Conservation (phyloP, 495 filamentous ascomycete species). For the Tuber aestivum region DNA sequence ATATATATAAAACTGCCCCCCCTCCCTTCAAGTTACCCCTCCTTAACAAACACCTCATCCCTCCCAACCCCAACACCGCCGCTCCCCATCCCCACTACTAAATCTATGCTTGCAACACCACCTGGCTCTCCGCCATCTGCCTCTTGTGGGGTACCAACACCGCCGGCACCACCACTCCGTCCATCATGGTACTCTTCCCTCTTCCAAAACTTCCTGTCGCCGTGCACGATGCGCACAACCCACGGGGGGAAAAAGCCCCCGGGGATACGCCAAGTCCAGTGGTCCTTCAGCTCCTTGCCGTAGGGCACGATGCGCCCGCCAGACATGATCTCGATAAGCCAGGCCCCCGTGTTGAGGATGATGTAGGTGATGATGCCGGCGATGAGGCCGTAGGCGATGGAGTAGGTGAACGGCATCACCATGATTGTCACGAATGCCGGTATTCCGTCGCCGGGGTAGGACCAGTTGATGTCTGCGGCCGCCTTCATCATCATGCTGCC, state of each 20-base stretch:
- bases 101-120: constrained; percentile 10
- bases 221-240: constrained; percentile 55
- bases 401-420: constrained; percentile 75
- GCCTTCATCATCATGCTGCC: constrained; percentile 73
- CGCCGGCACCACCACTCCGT: constrained; percentile 10
- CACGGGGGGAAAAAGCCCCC: constrained; percentile 67
- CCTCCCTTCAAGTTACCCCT: background rate
- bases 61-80: background rate
- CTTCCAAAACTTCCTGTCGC: constrained; percentile 63
- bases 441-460: constrained; percentile 61
- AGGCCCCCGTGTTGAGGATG: constrained; percentile 59
- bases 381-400: constrained; percentile 72
- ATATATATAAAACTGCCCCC: constrained; percentile 10
- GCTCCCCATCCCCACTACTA: constrained; percentile 10
- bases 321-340: constrained; percentile 58
- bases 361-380: constrained; percentile 71
- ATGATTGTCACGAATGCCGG: constrained; percentile 75
- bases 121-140: background rate
- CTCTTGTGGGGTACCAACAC: constrained; percentile 7
- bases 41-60: constrained; percentile 3
- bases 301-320: constrained; percentile 64
- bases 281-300: constrained; percentile 66
- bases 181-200: constrained; percentile 37
- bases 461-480: constrained; percentile 75
- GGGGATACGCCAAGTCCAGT: constrained; percentile 62